phyloP scores from a whole-genome alignment of 345 rosid species.

The Eucalyptus urophylla region DNA sequence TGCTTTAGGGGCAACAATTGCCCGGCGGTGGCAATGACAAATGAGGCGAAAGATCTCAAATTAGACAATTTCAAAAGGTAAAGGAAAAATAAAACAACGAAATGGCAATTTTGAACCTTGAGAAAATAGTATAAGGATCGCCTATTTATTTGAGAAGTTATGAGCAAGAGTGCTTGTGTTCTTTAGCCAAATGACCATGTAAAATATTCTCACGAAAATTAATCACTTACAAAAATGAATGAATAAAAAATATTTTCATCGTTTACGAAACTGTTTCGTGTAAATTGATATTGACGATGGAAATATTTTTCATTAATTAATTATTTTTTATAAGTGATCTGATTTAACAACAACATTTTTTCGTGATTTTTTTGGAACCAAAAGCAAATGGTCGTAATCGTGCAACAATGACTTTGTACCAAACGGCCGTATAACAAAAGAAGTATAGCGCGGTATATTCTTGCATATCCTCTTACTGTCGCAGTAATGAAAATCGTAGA shows the following conservation, averaged over 20 bases:
- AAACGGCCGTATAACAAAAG: background rate
- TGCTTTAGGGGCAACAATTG: background rate
- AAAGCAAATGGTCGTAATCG: background rate
- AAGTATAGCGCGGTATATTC: background rate
- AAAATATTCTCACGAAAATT: too few relatives aligned
- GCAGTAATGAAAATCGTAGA: background rate
- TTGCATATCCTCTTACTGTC: background rate
- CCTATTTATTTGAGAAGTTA: background rate
- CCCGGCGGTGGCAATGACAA: background rate
- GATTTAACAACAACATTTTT: too few relatives aligned
- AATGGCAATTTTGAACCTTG: background rate
- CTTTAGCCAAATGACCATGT: background rate
- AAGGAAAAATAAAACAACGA: background rate
- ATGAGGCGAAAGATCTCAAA: background rate
- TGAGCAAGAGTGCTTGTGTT: too few relatives aligned
- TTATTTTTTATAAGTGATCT: too few relatives aligned
- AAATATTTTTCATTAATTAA: too few relatives aligned
- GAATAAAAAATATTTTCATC: rapidly evolving
- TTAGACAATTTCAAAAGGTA: background rate
- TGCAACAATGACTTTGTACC: background rate
- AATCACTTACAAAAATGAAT: too few relatives aligned
- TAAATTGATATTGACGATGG: background rate
- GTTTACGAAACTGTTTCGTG: rapidly evolving
- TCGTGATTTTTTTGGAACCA: background rate
- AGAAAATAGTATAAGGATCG: background rate